Conservation (phyloP, 805 yeast species). For the Kodamaea kaohsiungensis region DNA sequence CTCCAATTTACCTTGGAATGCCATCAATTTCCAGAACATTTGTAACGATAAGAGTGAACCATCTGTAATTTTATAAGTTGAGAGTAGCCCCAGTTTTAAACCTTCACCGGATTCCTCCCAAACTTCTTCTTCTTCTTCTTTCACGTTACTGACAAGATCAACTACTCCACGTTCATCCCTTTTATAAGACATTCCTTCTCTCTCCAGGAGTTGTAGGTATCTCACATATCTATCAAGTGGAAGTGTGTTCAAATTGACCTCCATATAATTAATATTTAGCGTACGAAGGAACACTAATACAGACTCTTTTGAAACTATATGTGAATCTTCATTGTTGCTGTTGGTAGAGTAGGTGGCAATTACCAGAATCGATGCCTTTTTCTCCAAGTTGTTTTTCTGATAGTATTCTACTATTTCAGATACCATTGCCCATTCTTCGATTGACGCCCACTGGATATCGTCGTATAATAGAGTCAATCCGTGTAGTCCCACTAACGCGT, state of each 20-base stretch:
- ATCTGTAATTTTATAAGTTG: background rate
- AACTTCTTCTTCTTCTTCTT: background rate
- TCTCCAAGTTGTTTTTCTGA: conserved; percentile 10
- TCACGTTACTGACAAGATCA: background rate
- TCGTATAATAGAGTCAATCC: conserved; percentile 49
- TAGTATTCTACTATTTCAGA: conserved; percentile 27
- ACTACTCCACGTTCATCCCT: background rate
- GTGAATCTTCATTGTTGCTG: background rate
- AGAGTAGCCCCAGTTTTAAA: background rate
- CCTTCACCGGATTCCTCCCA: background rate
- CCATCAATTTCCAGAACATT: background rate
- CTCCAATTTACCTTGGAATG: background rate
- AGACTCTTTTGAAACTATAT: conserved; percentile 1
- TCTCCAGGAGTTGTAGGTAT: conserved; percentile 8
- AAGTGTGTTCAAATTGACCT: conserved; percentile 14
- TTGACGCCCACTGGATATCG: conserved; percentile 47
- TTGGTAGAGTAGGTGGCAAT: conserved; percentile 11
- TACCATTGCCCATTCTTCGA: conserved; percentile 28
- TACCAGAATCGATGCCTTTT: conserved; percentile 11
- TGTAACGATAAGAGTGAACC: background rate
- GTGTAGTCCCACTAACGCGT: conserved; percentile 39
- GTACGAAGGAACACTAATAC: conserved; percentile 5
- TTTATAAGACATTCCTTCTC: conserved; percentile 1
- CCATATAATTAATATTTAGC: conserved; percentile 3
- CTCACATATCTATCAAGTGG: conserved; percentile 7